Evolutionary conservation across 208 protist genomes (phyloP).

Genomic region (Leishmania turanica): DNA sequence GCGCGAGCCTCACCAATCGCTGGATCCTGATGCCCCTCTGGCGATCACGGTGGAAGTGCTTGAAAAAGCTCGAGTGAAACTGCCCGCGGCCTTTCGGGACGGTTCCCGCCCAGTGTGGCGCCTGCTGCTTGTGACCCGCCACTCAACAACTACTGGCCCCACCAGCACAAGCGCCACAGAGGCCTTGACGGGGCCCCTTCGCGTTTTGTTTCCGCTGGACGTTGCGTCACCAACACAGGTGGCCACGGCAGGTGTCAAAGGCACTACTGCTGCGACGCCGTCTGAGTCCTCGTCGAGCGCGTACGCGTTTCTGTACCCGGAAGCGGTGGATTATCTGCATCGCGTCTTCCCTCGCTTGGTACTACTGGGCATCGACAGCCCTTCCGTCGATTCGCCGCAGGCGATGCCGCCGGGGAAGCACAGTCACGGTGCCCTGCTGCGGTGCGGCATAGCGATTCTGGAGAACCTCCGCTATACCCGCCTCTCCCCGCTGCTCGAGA

Average conservation of each 20-base stretch:
- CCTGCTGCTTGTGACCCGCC: slow-evolving; percentile 51
- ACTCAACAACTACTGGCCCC: neutral
- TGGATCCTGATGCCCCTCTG: slow-evolving; percentile 5
- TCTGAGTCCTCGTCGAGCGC: slow-evolving; percentile 21
- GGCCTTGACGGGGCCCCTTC: neutral
- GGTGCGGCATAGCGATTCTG: slow-evolving; percentile 64
- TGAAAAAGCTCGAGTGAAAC: slow-evolving; percentile 28
- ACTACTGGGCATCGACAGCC: slow-evolving; percentile 69
- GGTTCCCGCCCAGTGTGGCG: slow-evolving; percentile 41
- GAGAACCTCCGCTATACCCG: slow-evolving; percentile 58
- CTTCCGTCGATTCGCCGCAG: slow-evolving; percentile 56
- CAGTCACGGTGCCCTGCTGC: slow-evolving; percentile 53
- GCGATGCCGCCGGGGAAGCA: slow-evolving; percentile 43
- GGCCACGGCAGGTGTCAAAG: neutral
- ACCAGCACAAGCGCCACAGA: neutral
- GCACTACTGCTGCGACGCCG: neutral
- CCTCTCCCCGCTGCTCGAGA: slow-evolving; percentile 36
- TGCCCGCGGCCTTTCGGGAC: slow-evolving; percentile 16
- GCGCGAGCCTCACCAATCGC: slow-evolving; percentile 2
- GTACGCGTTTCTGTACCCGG: slow-evolving; percentile 51
- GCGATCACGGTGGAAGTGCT: slow-evolving; percentile 52
- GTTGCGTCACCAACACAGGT: neutral
- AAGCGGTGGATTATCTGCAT: slow-evolving; percentile 51
- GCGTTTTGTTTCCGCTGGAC: neutral
- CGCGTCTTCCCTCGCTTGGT: slow-evolving; percentile 55